Conservation (phyloP, 2,329 filamentous ascomycete species). For the Ceratocystiopsis sp. region DNA sequence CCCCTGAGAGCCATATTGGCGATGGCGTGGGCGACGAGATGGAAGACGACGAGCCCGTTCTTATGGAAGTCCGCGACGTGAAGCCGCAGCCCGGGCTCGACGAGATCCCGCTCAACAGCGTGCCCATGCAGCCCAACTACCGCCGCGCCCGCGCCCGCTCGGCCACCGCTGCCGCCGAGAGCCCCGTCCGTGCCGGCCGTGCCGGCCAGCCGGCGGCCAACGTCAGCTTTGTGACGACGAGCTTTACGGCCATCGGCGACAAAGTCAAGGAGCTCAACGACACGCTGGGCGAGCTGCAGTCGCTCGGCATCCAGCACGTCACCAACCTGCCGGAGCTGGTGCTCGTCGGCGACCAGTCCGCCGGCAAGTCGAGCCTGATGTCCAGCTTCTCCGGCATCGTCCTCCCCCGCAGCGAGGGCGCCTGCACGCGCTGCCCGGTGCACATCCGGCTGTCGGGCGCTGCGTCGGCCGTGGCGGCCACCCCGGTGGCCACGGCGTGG, state of each 20-base stretch:
- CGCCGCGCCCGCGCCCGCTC: no score
- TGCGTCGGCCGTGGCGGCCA: constrained; percentile 20
- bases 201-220: constrained; percentile 1
- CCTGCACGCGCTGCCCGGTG: constrained; percentile 66
- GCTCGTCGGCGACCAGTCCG: constrained; percentile 69
- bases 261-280: constrained; percentile 48
- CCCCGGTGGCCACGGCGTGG: constrained; percentile 26
- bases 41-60: constrained; percentile 11
- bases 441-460: constrained; percentile 55
- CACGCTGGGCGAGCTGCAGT: constrained; percentile 49
- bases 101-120: background rate
- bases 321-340: constrained; percentile 63
- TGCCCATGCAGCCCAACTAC: no score
- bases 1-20: background rate
- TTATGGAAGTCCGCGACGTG: constrained; percentile 14
- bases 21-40: constrained; percentile 4
- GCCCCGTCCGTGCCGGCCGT: no score
- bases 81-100: background rate
- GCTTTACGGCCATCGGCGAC: constrained; percentile 38
- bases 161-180: no score
- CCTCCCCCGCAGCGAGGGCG: constrained; percentile 51
- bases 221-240: constrained; percentile 19
- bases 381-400: constrained; percentile 52
- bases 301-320: constrained; percentile 54
- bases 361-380: constrained; percentile 59